Conservation (phyloP, 805 yeast species). For the Starmerella gropengiesseri region DNA sequence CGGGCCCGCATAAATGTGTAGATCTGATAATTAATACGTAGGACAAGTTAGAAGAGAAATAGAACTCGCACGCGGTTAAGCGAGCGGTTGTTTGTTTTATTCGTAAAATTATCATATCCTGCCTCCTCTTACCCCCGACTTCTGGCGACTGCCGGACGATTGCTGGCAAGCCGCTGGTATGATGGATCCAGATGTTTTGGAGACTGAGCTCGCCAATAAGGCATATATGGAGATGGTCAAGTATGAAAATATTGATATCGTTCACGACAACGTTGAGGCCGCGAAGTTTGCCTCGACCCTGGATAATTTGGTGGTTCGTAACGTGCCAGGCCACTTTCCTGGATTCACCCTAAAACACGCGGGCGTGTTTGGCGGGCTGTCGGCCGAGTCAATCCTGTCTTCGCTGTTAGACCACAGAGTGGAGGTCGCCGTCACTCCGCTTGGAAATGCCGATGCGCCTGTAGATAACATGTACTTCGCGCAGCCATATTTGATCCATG, state of each 20-base stretch:
- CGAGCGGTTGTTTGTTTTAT: too few relatives aligned
- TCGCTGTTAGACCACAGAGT: constrained; percentile 4
- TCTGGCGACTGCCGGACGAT: too few relatives aligned
- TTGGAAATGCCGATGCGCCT: constrained; percentile 34
- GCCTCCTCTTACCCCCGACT: too few relatives aligned
- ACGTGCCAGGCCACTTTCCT: constrained; percentile 16
- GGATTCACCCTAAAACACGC: constrained; percentile 1
- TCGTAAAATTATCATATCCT: too few relatives aligned
- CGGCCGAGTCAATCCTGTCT: constrained; percentile 3
- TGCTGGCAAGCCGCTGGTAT: too few relatives aligned
- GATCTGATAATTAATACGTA: too few relatives aligned
- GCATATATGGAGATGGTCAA: constrained; percentile 14
- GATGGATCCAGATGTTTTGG: background rate
- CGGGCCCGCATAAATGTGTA: too few relatives aligned
- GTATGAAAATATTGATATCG: constrained; percentile 4
- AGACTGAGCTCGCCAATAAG: constrained; percentile 15
- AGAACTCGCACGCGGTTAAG: too few relatives aligned
- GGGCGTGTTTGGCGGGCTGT: background rate
- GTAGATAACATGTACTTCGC: constrained; percentile 26
- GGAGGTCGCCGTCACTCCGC: constrained; percentile 29
- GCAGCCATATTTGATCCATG: constrained; percentile 25
- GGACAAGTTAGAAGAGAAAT: too few relatives aligned
- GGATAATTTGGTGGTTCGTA: constrained; percentile 13
- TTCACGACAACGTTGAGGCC: background rate
- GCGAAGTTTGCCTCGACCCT: constrained; percentile 1